Conservation (phyloP, 176 grass and related monocot species). For the Zoysia japonica region DNA sequence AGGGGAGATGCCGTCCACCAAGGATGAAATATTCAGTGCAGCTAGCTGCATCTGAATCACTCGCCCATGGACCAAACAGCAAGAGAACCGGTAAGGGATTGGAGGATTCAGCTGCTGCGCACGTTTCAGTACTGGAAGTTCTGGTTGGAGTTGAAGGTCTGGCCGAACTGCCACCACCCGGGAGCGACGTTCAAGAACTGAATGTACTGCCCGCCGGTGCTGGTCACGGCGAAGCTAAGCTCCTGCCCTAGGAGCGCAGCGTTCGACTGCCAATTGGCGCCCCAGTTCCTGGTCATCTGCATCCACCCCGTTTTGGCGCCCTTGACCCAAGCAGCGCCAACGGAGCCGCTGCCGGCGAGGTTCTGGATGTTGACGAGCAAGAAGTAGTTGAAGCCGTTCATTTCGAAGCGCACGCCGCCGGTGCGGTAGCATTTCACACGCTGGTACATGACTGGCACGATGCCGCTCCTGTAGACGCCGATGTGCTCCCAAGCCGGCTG, state of each 20-base stretch:
- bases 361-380: slow-evolving; percentile 58
- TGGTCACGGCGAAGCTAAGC: too few species aligned
- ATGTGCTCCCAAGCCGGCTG: slow-evolving; percentile 58
- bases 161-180: slow-evolving; percentile 51
- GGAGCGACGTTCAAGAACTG: slow-evolving; percentile 39
- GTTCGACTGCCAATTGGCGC: slow-evolving; percentile 35
- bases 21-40: slow-evolving; percentile 27
- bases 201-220: slow-evolving; percentile 12
- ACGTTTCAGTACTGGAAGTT: slow-evolving; percentile 51
- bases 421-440: slow-evolving; percentile 42
- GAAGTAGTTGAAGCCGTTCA: slow-evolving; percentile 49
- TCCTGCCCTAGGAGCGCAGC: too few species aligned
- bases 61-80: too few species aligned
- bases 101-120: neutral
- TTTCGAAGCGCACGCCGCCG: slow-evolving; percentile 45
- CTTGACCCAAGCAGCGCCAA: slow-evolving; percentile 21
- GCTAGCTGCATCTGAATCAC: too few species aligned
- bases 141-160: slow-evolving; percentile 35
- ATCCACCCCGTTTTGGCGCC: slow-evolving; percentile 42
- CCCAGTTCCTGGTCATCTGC: slow-evolving; percentile 49
- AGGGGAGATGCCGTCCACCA: slow-evolving; percentile 17
- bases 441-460: slow-evolving; percentile 54
- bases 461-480: slow-evolving; percentile 29
- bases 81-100: too few species aligned
- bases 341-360: slow-evolving; percentile 47